Percentiles rank a stretch among this genome's conserved stretches.
Evolutionary conservation across 2,329 filamentous ascomycete species (phyloP).

Genomic region (Venturia nashicola): DNA sequence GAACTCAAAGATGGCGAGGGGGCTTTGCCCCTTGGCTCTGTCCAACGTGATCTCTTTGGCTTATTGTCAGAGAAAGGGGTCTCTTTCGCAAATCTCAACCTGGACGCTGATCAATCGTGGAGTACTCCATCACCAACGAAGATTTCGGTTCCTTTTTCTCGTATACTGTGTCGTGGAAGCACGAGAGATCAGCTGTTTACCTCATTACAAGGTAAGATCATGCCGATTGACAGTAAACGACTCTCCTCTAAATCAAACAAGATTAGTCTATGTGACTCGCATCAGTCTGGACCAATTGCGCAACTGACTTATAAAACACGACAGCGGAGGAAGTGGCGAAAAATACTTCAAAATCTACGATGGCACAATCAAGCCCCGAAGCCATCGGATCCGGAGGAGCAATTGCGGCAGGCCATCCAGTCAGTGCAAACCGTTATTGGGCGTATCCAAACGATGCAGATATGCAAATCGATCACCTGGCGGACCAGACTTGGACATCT

Average conservation of each 20-base stretch:
- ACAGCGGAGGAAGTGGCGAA: neutral
- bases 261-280: neutral
- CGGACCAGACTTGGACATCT: too few species aligned
- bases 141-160: slow-evolving; percentile 1
- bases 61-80: slow-evolving; percentile 50
- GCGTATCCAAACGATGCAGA: too few species aligned
- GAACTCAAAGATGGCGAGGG: slow-evolving; percentile 14
- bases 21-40: slow-evolving; percentile 4
- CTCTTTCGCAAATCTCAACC: slow-evolving; percentile 28
- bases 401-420: neutral
- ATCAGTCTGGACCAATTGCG: too few species aligned
- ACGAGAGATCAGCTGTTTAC: neutral
- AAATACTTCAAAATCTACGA: too few species aligned
- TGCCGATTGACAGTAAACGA: neutral
- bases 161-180: neutral
- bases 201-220: neutral
- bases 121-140: slow-evolving; percentile 4
- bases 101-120: neutral
- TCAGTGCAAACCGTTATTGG: neutral
- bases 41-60: slow-evolving; percentile 40
- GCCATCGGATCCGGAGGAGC: too few species aligned
- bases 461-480: too few species aligned
- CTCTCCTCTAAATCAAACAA: neutral
- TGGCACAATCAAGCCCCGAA: neutral
- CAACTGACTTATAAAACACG: neutral